Conservation (phyloP, 768 basidiomycete genomes). For the Suillus spraguei region DNA sequence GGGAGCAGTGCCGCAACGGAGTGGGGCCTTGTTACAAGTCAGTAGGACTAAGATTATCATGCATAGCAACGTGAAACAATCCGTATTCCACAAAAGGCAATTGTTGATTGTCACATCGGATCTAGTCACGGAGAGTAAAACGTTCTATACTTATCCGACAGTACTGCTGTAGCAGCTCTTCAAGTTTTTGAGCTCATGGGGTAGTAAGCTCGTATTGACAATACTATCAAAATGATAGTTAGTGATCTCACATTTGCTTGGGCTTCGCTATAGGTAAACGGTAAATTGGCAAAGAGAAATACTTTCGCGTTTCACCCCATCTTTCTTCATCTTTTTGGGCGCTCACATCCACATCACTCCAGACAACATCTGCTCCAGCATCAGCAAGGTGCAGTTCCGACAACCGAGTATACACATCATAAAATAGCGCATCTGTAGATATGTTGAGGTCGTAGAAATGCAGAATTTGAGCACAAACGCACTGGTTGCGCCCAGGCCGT, state of each 20-base stretch:
- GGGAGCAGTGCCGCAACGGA: not conserved
- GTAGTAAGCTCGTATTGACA: not conserved
- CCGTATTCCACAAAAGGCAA: not conserved
- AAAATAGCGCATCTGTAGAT: constrained; percentile 70
- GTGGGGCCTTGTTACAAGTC: not conserved
- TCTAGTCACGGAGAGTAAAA: not conserved
- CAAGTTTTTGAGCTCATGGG: not conserved
- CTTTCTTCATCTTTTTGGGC: constrained; percentile 48
- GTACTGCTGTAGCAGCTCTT: not conserved
- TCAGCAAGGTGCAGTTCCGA: constrained; percentile 86
- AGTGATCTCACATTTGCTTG: constrained; percentile 14
- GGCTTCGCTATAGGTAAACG: constrained; percentile 57
- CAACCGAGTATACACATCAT: constrained; percentile 88
- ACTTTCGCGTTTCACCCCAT: constrained; percentile 78
- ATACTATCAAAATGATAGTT: not conserved
- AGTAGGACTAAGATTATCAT: not conserved
- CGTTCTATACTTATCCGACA: not conserved
- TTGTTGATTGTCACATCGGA: not conserved
- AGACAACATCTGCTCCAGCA: constrained; percentile 74
- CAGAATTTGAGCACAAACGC: constrained; percentile 30
- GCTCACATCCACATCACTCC: constrained; percentile 81
- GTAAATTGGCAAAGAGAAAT: constrained; percentile 79
- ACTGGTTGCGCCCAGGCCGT: constrained; percentile 96
- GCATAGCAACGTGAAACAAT: constrained; percentile 6
- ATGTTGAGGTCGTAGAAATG: not conserved